Evolutionary conservation across 1,139 yeast genomes (phyloP).

Genomic region (Geotrichum bryndzae): DNA sequence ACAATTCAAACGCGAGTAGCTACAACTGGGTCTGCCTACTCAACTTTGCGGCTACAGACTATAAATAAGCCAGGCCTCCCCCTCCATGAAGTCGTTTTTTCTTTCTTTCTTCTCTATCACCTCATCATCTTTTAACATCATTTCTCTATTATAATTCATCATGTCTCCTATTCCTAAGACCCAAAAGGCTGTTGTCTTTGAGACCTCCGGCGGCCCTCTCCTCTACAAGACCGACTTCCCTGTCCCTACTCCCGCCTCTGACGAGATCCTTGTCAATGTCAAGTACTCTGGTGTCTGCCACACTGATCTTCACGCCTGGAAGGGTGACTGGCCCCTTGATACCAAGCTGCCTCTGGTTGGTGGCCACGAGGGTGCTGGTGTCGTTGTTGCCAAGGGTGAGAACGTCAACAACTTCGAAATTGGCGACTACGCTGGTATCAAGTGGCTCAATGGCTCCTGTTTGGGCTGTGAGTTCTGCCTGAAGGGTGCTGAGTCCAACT

Average conservation of each 20-base stretch:
- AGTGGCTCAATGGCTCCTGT: constrained; percentile 68
- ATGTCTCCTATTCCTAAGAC: constrained; percentile 47
- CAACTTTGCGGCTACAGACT: too few relatives aligned
- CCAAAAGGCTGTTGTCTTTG: constrained; percentile 70
- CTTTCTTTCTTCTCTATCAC: constrained; percentile 2
- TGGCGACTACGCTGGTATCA: constrained; percentile 75
- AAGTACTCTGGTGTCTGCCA: constrained; percentile 65
- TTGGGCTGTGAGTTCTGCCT: constrained; percentile 68
- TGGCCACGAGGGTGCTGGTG: constrained; percentile 87
- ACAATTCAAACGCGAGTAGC: too few relatives aligned
- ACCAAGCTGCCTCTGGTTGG: constrained; percentile 67
- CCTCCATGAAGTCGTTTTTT: neutral
- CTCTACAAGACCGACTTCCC: constrained; percentile 53
- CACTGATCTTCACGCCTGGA: constrained; percentile 67
- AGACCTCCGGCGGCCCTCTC: constrained; percentile 60
- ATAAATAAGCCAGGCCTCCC: too few relatives aligned
- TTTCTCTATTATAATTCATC: neutral
- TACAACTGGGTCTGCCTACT: too few relatives aligned
- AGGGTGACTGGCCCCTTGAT: constrained; percentile 64
- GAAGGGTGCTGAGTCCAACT: constrained; percentile 61
- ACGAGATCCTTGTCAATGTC: constrained; percentile 56
- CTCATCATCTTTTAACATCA: neutral
- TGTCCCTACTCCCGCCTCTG: constrained; percentile 55
- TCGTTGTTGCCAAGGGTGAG: constrained; percentile 65
- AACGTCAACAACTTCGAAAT: constrained; percentile 63